Percentiles rank a stretch among this genome's conserved stretches.
These are phyloP conservation scores for Serendipita vermifera DNA, from an alignment of 768 basidiomycete genomes.

Conservation along the genomic window DNA sequence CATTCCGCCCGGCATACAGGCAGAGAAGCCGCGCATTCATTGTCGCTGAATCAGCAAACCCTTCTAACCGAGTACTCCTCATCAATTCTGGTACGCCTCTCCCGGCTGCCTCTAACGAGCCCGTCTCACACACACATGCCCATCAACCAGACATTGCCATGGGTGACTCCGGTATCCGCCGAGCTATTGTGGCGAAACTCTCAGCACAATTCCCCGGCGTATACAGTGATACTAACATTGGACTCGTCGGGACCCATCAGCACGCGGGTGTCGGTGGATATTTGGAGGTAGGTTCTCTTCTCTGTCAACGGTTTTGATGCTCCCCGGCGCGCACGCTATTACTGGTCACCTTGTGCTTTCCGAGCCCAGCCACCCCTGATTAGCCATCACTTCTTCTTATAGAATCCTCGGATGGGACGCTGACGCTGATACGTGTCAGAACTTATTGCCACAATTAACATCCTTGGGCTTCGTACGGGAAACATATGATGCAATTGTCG, in stretches of 20 bases:
- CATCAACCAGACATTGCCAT: constrained; percentile 52
- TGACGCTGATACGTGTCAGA: no score
- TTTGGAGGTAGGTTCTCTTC: constrained; percentile 26
- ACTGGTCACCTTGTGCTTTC: no score
- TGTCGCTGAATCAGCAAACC: constrained; percentile 44
- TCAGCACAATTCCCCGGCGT: constrained; percentile 44
- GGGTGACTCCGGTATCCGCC: constrained; percentile 66
- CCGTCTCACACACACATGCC: background rate
- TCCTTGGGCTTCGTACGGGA: constrained; percentile 60
- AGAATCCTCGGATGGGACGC: no score
- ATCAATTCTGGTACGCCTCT: constrained; percentile 51
- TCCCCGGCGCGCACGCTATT: no score
- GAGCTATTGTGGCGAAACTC: constrained; percentile 49
- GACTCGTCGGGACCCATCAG: constrained; percentile 57
- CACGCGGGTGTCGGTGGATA: constrained; percentile 72
- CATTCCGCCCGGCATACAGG: background rate
- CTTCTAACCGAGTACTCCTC: constrained; percentile 53
- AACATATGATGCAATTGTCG: constrained; percentile 58
- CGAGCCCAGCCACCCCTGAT: no score
- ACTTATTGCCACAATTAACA: constrained; percentile 64
- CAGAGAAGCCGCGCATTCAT: constrained; percentile 68
- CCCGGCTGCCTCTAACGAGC: background rate
- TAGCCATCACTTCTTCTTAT: no score
- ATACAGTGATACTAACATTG: constrained; percentile 59
- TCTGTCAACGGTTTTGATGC: no score